Base-by-base conservation (phyloP, 805 yeast genomes). In the Clavispora asparagi region DNA sequence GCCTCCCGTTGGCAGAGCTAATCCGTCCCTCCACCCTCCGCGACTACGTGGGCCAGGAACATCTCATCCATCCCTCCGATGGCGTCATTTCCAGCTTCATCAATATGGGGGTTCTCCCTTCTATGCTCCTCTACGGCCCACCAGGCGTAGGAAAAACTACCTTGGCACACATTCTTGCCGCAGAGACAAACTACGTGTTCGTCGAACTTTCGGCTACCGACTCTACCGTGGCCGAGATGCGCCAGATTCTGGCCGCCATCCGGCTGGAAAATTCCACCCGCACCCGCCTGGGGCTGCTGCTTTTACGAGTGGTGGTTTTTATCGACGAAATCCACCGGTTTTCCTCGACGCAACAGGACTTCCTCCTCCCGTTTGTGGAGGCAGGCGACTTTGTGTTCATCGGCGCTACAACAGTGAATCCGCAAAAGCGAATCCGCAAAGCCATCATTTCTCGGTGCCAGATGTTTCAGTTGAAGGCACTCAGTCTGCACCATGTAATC, bases 71-170 rank as follows among this genome's bases (percentile, higher is more conserved):
- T 38, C 85, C 87, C 0, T 64, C 68, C 1, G 40, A 50, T 11
- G 95, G 97, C 1, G 70, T 83, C 3, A 66, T 92, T 2, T 67
- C 81, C 26, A 82, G 82, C 39, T 86, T 86, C 49, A 72, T 91
- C 1, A 73, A 76, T 32, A 66, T 76, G 64, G 79, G 84, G n/a
- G 70, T 73, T 40, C 70, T 87, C 7, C 97, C 97, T 1, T 89
- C 97, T 0, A 75, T 94, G 81, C 81, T 94, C 1, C 67, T 94
- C 6, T 86, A 94, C 87, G 99, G 99, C 0, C 96, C 96, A 0
- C 95, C 97, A 1, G 99, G 99, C 0, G 91, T 89, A 3, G 92
- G 94, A 73, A 94, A 94, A 60, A 94, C 99, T 0, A 85, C 97
- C 0, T 61, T 94, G 26, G 94, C 95, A 0, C 54, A 76, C 36